Evolutionary conservation across 768 basidiomycete species (phyloP), one percentile per base, ranked within the genome.

Genomic region (Termitomyces eurrhizus): DNA sequence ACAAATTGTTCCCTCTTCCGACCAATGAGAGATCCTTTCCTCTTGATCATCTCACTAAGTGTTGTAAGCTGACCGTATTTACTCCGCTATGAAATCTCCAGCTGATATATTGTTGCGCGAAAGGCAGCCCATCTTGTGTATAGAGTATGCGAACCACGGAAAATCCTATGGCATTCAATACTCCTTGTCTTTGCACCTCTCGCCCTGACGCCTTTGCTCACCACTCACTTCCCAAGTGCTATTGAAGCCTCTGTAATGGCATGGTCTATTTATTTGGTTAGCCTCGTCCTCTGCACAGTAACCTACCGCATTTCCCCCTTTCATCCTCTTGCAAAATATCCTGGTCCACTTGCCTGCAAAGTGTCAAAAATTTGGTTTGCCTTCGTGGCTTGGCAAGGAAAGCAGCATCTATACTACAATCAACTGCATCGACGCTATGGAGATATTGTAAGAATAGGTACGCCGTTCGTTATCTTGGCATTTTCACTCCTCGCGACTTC

Each of bases 341-440:
- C 52, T 26, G 83, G 83, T 4, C 83, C 82, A 0, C 16, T 72
- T 1, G 57, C 75, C 3, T 70, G 69, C 68, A 78, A 72, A 55
- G 41, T 79, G 14, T 74, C 78, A 7, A 80, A 78, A 60, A 44
- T 80, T 2, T 77, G 74, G 67, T 65, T 67, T 7, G 72, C 69
- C 0, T 74, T 61, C 52, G 59, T 77, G 14, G 70, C 72, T 1
- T 67, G 57, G 21, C 59, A 51, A 21, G 81, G 82, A 1, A 74
- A 75, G 58, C 74, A 77, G 21, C 80, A 86, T 61, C 53, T 73
- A 2, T 78, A 77, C 59, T 74, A 77, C 53, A 69, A 77, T 45
- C 57, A 66, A 9, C 62, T 86, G 35, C 85, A 86, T 63, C 72
- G 75, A 18, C 69, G 69, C 41, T 85, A 85, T 57, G 86, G 85